Percentiles rank a stretch among this genome's conserved stretches.
Conservation (phyloP, 2,329 filamentous ascomycete genomes). For the Nothophoma quercina region DNA sequence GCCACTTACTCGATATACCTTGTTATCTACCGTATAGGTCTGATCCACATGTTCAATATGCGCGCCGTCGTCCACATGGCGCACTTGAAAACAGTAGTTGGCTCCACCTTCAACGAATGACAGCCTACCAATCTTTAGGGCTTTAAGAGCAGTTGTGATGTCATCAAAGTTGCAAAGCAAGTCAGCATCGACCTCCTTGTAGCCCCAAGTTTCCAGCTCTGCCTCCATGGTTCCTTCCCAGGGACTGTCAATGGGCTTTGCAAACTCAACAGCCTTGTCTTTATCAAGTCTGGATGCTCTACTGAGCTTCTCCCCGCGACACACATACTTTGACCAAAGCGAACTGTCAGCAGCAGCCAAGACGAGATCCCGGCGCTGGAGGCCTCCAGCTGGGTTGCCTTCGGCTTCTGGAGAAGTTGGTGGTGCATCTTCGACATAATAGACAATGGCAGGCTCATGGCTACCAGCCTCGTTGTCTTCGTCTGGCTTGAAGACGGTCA, state of each 20-base stretch:
- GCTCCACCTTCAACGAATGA: neutral
- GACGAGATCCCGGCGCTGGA: neutral
- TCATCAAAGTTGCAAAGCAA: neutral
- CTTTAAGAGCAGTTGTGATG: neutral
- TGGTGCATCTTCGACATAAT: constrained; percentile 2
- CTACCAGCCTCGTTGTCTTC: neutral
- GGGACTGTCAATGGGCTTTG: neutral
- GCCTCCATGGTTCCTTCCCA: neutral
- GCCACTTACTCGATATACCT: neutral
- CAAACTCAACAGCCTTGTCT: neutral
- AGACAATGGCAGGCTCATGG: constrained; percentile 5
- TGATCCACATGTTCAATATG: neutral
- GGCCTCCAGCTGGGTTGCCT: neutral
- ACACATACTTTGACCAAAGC: neutral
- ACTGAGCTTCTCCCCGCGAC: neutral
- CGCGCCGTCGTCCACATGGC: neutral
- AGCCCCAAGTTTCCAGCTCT: neutral
- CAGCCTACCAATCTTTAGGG: neutral
- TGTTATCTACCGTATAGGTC: neutral
- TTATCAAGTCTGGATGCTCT: neutral
- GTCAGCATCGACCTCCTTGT: neutral
- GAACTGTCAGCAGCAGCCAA: neutral
- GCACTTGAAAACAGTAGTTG: neutral
- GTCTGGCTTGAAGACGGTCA: constrained; percentile 12
- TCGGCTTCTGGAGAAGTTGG: neutral